These are phyloP conservation scores for Globisporangium orthogonon DNA, from an alignment of 352 stramenopile species.

Conservation along the genomic window DNA sequence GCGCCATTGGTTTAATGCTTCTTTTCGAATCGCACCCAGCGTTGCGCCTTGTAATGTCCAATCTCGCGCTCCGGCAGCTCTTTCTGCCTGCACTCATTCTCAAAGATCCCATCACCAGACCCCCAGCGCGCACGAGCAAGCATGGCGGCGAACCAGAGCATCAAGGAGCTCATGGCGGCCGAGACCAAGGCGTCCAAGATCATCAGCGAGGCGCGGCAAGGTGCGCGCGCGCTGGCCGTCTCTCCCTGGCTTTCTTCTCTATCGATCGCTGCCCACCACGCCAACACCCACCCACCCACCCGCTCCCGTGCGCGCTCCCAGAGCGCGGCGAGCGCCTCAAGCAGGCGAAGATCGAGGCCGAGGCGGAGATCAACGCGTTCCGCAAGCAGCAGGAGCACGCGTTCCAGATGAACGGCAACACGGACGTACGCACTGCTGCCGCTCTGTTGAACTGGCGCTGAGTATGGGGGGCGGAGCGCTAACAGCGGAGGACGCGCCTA, in stretches of 20 bases:
- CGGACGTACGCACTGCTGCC: conserved; percentile 33
- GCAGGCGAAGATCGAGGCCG: conserved; percentile 83
- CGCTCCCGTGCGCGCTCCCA: conserved; percentile 9
- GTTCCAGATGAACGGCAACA: conserved; percentile 86
- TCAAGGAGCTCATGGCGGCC: conserved; percentile 87
- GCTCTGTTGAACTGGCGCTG: not conserved
- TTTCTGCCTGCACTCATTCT: not conserved
- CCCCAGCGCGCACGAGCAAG: conserved; percentile 7
- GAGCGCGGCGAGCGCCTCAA: conserved; percentile 83
- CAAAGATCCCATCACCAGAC: not conserved
- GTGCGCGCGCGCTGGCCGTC: conserved; percentile 14
- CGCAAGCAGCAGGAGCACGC: conserved; percentile 80
- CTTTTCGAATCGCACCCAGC: no score
- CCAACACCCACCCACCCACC: no score
- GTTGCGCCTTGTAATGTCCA: no score
- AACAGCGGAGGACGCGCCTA: no score
- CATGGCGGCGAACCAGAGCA: conserved; percentile 85
- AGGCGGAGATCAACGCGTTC: conserved; percentile 81
- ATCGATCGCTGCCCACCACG: no score
- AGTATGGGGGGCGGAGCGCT: no score
- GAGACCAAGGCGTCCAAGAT: conserved; percentile 90
- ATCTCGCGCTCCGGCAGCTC: no score
- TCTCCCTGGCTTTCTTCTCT: not conserved
- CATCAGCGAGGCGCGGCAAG: conserved; percentile 82
- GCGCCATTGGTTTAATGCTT: no score